Percentiles rank a stretch among this genome's conserved stretches.
These are phyloP conservation scores for Ustilago trichophora DNA, from an alignment of 1,284 basidiomycete genomes.

Conservation along the genomic window DNA sequence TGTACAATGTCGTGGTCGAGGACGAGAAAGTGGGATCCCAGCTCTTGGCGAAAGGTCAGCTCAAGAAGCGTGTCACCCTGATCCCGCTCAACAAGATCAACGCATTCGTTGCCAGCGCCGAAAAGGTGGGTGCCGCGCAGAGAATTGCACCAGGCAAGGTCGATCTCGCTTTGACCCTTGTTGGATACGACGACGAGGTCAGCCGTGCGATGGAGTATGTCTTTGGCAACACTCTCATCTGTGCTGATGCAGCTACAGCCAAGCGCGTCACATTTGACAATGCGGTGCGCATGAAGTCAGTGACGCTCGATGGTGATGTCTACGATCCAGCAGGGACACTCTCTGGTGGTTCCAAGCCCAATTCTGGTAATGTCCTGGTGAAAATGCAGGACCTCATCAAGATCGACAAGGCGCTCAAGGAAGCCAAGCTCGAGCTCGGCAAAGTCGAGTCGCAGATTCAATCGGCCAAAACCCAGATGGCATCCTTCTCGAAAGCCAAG, in stretches of 20 bases:
- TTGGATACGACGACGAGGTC: slow-evolving; percentile 86
- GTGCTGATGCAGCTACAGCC: slow-evolving; percentile 86
- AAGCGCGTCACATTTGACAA: slow-evolving; percentile 87
- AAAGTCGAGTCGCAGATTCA: slow-evolving; percentile 74
- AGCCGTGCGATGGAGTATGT: slow-evolving; percentile 90
- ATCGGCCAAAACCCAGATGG: slow-evolving; percentile 71
- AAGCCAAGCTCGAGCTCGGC: slow-evolving; percentile 70
- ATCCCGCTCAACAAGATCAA: slow-evolving; percentile 94
- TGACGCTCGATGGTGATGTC: slow-evolving; percentile 93
- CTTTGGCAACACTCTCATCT: slow-evolving; percentile 92
- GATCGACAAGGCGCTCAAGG: slow-evolving; percentile 73
- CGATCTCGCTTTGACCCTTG: slow-evolving; percentile 83
- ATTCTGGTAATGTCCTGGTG: slow-evolving; percentile 77
- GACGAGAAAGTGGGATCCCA: slow-evolving; percentile 88
- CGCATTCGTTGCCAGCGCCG: slow-evolving; percentile 73
- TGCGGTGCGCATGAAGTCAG: slow-evolving; percentile 79
- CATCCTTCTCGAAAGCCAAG: slow-evolving; percentile 74
- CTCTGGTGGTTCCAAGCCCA: slow-evolving; percentile 87
- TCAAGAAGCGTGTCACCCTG: slow-evolving; percentile 90
- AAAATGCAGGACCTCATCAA: slow-evolving; percentile 83
- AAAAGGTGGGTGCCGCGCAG: slow-evolving; percentile 82
- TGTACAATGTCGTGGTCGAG: slow-evolving; percentile 86
- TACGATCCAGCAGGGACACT: slow-evolving; percentile 96
- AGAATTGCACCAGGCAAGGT: slow-evolving; percentile 81
- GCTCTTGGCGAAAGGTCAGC: slow-evolving; percentile 80